Evolutionary conservation across 345 rosid species (phyloP).

Genomic region (Eucalyptus pauciflora): DNA sequence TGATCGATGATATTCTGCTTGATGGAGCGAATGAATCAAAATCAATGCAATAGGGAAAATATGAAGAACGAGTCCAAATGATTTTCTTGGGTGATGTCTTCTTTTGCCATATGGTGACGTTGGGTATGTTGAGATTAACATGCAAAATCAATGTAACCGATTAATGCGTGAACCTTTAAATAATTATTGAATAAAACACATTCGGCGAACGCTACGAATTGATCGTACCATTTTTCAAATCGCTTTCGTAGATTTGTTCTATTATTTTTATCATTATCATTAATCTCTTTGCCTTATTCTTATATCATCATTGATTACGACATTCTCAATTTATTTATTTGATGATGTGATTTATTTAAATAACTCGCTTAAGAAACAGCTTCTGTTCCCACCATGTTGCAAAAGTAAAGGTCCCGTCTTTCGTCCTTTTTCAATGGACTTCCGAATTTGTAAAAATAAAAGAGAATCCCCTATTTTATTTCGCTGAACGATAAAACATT

Average conservation of each 20-base stretch:
- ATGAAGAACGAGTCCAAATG: neutral
- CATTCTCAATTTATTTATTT: neutral
- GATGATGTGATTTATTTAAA: neutral
- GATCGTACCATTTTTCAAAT: neutral
- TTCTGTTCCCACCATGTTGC: neutral
- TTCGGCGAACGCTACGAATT: fast-evolving
- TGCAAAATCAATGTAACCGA: neutral
- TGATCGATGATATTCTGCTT: fast-evolving
- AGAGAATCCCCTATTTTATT: neutral
- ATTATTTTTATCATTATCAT: neutral
- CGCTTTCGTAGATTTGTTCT: neutral
- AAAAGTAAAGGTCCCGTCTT: neutral
- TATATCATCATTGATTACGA: neutral
- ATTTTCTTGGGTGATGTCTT: neutral
- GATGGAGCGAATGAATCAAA: neutral
- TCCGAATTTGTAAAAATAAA: neutral
- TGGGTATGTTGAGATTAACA: neutral
- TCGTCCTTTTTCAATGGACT: neutral
- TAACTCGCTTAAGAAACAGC: neutral
- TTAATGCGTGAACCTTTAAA: too few species aligned
- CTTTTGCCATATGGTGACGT: neutral
- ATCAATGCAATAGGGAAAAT: neutral
- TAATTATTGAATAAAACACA: neutral
- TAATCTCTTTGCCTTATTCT: neutral
- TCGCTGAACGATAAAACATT: neutral